phyloP scores from a whole-genome alignment of 2,329 filamentous ascomycete species.

The Coniella lustricola region DNA sequence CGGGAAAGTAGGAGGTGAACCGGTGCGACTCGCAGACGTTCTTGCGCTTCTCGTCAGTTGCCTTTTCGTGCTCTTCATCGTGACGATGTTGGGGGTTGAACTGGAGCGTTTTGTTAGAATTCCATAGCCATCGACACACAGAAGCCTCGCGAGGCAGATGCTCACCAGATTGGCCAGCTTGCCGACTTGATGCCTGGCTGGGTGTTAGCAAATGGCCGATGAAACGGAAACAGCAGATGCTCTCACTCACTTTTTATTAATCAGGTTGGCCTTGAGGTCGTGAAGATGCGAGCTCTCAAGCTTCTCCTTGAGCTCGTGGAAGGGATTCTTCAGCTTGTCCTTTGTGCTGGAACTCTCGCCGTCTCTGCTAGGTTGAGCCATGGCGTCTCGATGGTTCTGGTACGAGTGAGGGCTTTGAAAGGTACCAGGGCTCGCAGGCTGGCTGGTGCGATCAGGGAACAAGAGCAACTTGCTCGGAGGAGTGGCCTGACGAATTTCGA shows the following conservation, averaged over 20 bases:
- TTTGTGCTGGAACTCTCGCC: constrained; percentile 24
- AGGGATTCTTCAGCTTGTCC: constrained; percentile 43
- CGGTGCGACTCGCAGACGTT: constrained; percentile 67
- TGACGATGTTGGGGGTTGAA: constrained; percentile 87
- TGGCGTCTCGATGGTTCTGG: too few relatives aligned
- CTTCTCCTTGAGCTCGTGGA: constrained; percentile 44
- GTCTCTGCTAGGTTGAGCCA: constrained; percentile 10
- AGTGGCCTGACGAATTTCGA: too few relatives aligned
- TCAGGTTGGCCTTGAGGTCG: constrained; percentile 49
- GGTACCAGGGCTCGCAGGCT: background rate
- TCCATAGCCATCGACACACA: background rate
- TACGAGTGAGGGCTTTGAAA: too few relatives aligned
- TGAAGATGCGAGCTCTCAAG: constrained; percentile 46
- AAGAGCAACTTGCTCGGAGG: background rate
- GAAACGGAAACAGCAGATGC: background rate
- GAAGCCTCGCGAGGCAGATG: background rate
- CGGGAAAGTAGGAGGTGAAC: constrained; percentile 85
- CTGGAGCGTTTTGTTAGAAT: constrained; percentile 24
- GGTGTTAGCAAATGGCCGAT: constrained; percentile 3
- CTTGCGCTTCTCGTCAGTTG: constrained; percentile 72
- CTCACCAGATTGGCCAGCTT: constrained; percentile 56
- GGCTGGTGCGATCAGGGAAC: background rate
- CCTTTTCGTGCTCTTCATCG: constrained; percentile 85
- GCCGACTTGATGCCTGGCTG: constrained; percentile 47
- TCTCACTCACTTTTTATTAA: constrained; percentile 56